These are phyloP conservation scores for Fusarium armeniacum DNA, from an alignment of 2,329 filamentous ascomycete genomes.

Conservation along the genomic window DNA sequence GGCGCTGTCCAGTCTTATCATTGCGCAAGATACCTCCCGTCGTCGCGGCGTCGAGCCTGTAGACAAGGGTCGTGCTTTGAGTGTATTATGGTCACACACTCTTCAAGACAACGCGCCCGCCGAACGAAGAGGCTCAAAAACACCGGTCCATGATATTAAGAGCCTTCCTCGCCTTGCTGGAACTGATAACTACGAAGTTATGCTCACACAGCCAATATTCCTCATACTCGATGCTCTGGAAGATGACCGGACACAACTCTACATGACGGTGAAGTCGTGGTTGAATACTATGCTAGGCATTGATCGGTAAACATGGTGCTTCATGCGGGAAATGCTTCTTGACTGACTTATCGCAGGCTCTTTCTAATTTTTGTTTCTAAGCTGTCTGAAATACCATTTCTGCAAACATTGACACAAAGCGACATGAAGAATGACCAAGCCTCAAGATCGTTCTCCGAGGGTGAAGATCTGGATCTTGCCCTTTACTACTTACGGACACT, in stretches of 20 bases:
- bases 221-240: conserved; percentile 83
- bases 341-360: conserved; percentile 59
- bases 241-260: conserved; percentile 79
- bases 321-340: neutral
- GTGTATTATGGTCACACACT: conserved; percentile 86
- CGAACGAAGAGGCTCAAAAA: conserved; percentile 66
- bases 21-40: conserved; percentile 60
- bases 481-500: conserved; percentile 83
- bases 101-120: conserved; percentile 69
- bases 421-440: conserved; percentile 34
- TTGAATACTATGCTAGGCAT: conserved; percentile 75
- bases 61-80: conserved; percentile 78
- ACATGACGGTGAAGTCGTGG: conserved; percentile 85
- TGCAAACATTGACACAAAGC: conserved; percentile 51
- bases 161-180: conserved; percentile 63
- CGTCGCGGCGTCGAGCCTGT: conserved; percentile 56
- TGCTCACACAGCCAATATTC: conserved; percentile 86
- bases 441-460: conserved; percentile 57
- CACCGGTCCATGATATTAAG: conserved; percentile 55
- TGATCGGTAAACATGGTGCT: conserved; percentile 65
- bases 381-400: conserved; percentile 68
- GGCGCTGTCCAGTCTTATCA: conserved; percentile 78
- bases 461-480: conserved; percentile 81
- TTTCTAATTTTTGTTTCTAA: conserved; percentile 73
- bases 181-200: conserved; percentile 75